These are phyloP conservation scores for Cryptococcus neoformans DNA, from an alignment of 1,284 basidiomycete species.

Conservation along the genomic window DNA sequence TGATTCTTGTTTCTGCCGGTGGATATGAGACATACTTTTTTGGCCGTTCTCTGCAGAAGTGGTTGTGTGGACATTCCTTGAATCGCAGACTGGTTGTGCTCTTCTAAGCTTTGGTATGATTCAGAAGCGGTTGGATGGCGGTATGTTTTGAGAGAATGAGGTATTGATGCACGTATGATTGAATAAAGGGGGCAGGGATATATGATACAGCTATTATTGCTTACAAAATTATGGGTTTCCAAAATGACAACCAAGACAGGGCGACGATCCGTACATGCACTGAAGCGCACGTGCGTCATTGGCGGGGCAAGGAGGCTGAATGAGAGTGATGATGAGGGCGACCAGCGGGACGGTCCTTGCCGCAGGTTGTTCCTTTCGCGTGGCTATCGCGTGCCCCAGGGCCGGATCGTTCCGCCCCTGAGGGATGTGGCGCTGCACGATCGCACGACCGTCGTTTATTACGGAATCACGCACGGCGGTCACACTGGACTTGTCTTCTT, in stretches of 20 bases:
- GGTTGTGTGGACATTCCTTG: constrained; percentile 90
- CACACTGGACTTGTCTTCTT: too few relatives aligned
- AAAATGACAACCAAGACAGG: neutral
- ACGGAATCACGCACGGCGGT: too few relatives aligned
- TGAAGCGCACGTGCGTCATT: neutral
- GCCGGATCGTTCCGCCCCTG: too few relatives aligned
- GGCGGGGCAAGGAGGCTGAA: neutral
- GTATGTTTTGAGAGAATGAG: neutral
- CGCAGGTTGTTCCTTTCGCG: neutral
- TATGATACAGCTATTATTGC: neutral
- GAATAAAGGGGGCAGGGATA: neutral
- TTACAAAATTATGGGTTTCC: neutral
- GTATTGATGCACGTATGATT: neutral
- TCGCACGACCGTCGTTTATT: too few relatives aligned
- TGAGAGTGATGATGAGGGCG: too few relatives aligned
- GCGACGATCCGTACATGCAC: neutral
- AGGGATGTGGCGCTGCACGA: too few relatives aligned
- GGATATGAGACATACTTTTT: constrained; percentile 54
- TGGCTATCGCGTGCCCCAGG: neutral
- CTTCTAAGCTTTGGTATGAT: too few relatives aligned
- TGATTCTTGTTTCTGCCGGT: neutral
- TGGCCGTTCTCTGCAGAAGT: constrained; percentile 90
- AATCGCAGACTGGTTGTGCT: too few relatives aligned
- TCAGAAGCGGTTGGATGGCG: too few relatives aligned
- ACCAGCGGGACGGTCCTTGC: too few relatives aligned